Percentiles rank a stretch among this genome's conserved stretches.
Evolutionary conservation across 257 asterid genomes (phyloP).

Genomic region (Echium plantagineum): DNA sequence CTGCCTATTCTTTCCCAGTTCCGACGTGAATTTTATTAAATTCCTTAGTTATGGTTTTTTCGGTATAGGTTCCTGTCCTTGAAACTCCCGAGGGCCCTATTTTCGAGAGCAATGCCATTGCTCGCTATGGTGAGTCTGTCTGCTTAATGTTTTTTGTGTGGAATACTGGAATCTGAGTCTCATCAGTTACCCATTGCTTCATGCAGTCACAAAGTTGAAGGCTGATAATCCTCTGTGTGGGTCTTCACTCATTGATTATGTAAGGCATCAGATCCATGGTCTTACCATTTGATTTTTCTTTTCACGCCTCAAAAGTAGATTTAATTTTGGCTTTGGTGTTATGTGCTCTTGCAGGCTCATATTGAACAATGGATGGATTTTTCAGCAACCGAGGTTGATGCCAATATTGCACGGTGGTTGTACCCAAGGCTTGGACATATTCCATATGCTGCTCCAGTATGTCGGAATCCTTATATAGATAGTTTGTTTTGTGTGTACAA

Average conservation of each 20-base stretch:
- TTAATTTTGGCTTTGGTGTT: neutral
- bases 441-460: conserved; percentile 44
- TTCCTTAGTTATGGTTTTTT: conserved; percentile 1
- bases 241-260: conserved; percentile 60
- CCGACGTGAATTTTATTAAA: neutral
- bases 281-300: neutral
- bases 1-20: neutral
- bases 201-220: conserved; percentile 46
- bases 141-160: no score
- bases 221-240: conserved; percentile 48
- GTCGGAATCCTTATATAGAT: neutral
- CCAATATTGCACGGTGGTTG: conserved; percentile 37
- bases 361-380: conserved; percentile 86
- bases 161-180: neutral
- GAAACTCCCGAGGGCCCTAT: conserved; percentile 83
- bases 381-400: conserved; percentile 53
- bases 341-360: conserved; percentile 30
- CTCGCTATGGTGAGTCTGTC: conserved; percentile 59
- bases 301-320: no score
- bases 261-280: conserved; percentile 20
- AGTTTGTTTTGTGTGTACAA: neutral
- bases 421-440: conserved; percentile 51
- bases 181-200: conserved; percentile 5
- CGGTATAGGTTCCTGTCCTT: conserved; percentile 69
- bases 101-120: conserved; percentile 93